Evolutionary conservation across 768 basidiomycete species (phyloP), one percentile per base, ranked within the genome.

Genomic region (Stropharia rugosoannulata): DNA sequence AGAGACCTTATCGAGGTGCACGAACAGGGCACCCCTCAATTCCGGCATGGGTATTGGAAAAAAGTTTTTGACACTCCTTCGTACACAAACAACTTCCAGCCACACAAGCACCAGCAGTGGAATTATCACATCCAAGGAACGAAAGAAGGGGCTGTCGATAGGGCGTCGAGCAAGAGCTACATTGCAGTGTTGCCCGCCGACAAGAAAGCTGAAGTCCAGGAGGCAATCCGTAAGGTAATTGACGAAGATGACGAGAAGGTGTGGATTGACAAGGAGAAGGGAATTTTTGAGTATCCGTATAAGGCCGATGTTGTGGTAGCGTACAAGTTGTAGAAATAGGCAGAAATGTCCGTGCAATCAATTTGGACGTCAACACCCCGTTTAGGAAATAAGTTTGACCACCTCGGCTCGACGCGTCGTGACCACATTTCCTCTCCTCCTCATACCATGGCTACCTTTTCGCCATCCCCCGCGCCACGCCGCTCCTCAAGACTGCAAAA

Each of bases 121-220:
- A 55, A 64, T 1, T 86, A 86, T 62, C 62, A 69, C 5, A 67
- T 89, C 10, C 73, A 75, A 6, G 77, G 81, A 0, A 85, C 81
- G 1, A 72, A 78, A 32, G 75, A 89, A 10, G 74, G 74, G 16
- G 84, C 80, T 6, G 71, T 90, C 37, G 76, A 92, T 51, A 76
- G 94, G 48, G 86, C 86, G 1, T 75, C 77, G 55, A 93, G 86
- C 71, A 97, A 96, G 75, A 94, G 91, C 60, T 97, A 95, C 69
- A 84, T 95, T 42, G 78, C 88, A 0, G 69, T 87, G 18, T 75
- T 88, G 36, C 71, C 79, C 2, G 80, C 79, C 2, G 79, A 79
- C n/a, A 80, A 84, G 62, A 87, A 81, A 69, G 68, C 68, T 11
- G 72, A 77, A 40, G 77, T 94, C 35, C 67, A 70, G 19, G 61